Percentiles rank a stretch among this genome's conserved stretches.
Evolutionary conservation across 2,329 filamentous ascomycete species (phyloP).

Genomic region (Fusarium lyarnte): DNA sequence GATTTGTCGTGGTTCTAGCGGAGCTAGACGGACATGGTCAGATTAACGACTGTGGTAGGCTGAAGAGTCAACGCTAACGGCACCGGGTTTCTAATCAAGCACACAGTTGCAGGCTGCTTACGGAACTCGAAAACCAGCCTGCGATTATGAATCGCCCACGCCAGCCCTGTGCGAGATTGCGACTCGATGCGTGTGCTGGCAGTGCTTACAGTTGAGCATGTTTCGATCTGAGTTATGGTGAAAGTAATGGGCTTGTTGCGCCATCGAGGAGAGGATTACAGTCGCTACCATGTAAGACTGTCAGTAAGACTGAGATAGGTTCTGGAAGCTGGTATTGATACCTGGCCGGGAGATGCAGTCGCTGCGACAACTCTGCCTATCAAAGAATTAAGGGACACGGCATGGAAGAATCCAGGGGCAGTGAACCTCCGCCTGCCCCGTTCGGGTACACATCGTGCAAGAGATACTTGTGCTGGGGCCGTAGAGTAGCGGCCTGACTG

Average conservation of each 20-base stretch:
- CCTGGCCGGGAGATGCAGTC: slow-evolving; percentile 3
- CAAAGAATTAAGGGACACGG: neutral
- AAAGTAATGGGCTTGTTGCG: neutral
- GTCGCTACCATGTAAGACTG: neutral
- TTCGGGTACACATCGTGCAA: slow-evolving; percentile 23
- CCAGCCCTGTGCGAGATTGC: slow-evolving; percentile 36
- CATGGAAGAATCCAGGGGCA: slow-evolving; percentile 10
- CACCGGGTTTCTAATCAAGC: slow-evolving; percentile 36
- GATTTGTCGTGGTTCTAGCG: slow-evolving; percentile 26
- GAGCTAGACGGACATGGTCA: slow-evolving; percentile 30
- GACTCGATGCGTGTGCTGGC: slow-evolving; percentile 1
- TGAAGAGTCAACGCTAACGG: slow-evolving; percentile 16
- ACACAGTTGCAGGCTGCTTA: slow-evolving; percentile 19
- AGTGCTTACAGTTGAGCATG: neutral
- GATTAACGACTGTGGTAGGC: slow-evolving; percentile 18
- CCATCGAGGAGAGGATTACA: neutral
- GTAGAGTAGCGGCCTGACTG: slow-evolving; percentile 8
- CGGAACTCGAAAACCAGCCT: slow-evolving; percentile 22
- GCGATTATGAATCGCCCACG: slow-evolving; percentile 39
- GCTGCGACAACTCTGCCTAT: neutral
- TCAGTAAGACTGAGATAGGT: neutral
- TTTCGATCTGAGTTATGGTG: neutral
- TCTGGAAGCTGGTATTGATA: neutral
- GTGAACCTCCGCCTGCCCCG: slow-evolving; percentile 7
- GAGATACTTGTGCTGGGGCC: slow-evolving; percentile 21